A percentile compares a stretch with the other conserved stretches of the same genome.
These are phyloP conservation scores for Hansenula anomala DNA, from an alignment of 1,139 yeast species.

Conservation along the genomic window DNA sequence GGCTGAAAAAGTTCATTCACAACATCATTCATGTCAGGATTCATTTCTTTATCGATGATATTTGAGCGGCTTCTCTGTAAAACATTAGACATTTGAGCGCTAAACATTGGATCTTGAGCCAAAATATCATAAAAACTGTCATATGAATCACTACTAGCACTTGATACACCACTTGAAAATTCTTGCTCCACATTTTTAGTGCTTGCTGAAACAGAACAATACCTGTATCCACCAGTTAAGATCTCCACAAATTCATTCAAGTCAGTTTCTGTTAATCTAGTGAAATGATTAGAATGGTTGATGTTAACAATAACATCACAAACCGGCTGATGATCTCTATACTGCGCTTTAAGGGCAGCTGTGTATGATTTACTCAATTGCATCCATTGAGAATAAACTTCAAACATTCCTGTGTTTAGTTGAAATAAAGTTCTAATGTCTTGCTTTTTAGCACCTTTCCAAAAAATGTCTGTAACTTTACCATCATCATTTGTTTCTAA, in stretches of 20 bases:
- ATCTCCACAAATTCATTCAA: neutral
- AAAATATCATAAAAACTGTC: neutral
- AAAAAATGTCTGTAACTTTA: neutral
- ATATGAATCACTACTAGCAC: neutral
- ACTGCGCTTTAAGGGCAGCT: neutral
- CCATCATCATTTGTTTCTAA: neutral
- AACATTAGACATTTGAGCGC: neutral
- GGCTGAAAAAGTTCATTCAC: neutral
- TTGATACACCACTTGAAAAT: neutral
- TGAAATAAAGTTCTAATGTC: neutral
- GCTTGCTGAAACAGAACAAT: neutral
- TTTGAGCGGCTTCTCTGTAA: neutral
- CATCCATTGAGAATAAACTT: neutral
- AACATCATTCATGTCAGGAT: neutral
- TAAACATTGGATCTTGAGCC: neutral
- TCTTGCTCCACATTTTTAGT: neutral
- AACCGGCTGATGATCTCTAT: neutral
- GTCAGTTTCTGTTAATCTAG: neutral
- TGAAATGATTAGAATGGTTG: neutral
- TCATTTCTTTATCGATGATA: too few species aligned
- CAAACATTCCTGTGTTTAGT: neutral
- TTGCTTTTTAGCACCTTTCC: neutral
- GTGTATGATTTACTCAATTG: neutral
- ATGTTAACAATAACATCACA: neutral
- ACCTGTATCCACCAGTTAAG: neutral